phyloP scores from a whole-genome alignment of 345 rosid species.

The Syzygium aromaticum region DNA sequence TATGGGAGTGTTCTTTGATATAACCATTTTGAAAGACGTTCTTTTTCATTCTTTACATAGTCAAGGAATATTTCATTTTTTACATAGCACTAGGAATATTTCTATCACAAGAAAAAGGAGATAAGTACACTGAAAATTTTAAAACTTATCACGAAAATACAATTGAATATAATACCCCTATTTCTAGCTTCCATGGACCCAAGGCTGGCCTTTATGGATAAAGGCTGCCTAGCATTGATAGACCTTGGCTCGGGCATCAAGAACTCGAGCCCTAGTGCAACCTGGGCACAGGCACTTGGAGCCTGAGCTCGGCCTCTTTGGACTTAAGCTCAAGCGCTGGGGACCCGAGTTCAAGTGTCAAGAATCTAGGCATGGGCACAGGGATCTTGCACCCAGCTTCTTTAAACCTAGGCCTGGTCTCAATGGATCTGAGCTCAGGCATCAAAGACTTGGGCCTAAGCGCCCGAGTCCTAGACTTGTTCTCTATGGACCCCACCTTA shows the following conservation, averaged over 20 bases:
- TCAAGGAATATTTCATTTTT: neutral
- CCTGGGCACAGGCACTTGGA: neutral
- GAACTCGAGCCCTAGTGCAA: neutral
- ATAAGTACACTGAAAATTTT: too few species aligned
- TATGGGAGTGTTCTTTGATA: neutral
- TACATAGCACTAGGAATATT: too few species aligned
- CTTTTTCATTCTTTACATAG: neutral
- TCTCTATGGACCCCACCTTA: neutral
- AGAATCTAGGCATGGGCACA: neutral
- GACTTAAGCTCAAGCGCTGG: rapidly evolving
- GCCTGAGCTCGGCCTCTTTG: rapidly evolving
- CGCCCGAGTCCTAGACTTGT: rapidly evolving
- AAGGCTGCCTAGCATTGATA: neutral
- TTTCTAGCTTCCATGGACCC: too few species aligned
- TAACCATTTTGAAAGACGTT: neutral
- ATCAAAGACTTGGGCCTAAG: rapidly evolving
- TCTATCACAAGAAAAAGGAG: too few species aligned
- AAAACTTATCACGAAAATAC: too few species aligned
- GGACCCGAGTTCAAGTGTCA: rapidly evolving
- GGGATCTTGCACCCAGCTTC: rapidly evolving
- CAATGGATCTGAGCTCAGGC: neutral
- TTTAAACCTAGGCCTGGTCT: neutral
- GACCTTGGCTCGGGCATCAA: rapidly evolving
- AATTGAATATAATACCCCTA: too few species aligned
- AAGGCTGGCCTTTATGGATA: too few species aligned